Evolutionary conservation across 305 asterid genomes (phyloP).

Genomic region (Plantago coronopus): DNA sequence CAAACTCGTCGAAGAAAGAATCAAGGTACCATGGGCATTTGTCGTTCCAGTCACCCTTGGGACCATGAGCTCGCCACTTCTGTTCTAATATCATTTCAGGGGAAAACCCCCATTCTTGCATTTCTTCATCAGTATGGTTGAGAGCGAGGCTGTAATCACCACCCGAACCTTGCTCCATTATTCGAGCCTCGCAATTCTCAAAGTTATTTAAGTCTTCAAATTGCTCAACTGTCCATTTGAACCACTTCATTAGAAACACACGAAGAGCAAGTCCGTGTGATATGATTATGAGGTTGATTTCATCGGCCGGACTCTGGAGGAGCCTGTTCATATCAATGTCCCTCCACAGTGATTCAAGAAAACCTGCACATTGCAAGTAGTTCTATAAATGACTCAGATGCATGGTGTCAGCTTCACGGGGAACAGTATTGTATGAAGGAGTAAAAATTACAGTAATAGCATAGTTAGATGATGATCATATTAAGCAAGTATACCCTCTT

Average conservation of each 20-base stretch:
- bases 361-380: conserved; percentile 39
- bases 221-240: conserved; percentile 81
- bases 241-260: conserved; percentile 80
- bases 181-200: conserved; percentile 55
- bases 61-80: conserved; percentile 44
- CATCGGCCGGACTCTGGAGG: conserved; percentile 29
- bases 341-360: conserved; percentile 79
- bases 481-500: no score
- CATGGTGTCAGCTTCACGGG: no score
- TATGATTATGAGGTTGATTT: conserved; percentile 54
- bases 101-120: conserved; percentile 68
- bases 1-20: conserved; percentile 46
- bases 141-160: conserved; percentile 80
- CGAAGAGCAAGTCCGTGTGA: conserved; percentile 72
- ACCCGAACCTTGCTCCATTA: conserved; percentile 62
- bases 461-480: no score
- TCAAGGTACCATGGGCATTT: conserved; percentile 46
- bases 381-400: conserved; percentile 2
- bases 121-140: conserved; percentile 47
- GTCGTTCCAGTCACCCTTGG: conserved; percentile 42
- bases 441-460: no score
- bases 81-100: conserved; percentile 71
- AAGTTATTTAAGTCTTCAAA: conserved; percentile 61
- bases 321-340: conserved; percentile 71
- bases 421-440: no score